Evolutionary conservation across 1,139 yeast genomes (phyloP).

Genomic region (Chernovozyma sophiae-reginae): DNA sequence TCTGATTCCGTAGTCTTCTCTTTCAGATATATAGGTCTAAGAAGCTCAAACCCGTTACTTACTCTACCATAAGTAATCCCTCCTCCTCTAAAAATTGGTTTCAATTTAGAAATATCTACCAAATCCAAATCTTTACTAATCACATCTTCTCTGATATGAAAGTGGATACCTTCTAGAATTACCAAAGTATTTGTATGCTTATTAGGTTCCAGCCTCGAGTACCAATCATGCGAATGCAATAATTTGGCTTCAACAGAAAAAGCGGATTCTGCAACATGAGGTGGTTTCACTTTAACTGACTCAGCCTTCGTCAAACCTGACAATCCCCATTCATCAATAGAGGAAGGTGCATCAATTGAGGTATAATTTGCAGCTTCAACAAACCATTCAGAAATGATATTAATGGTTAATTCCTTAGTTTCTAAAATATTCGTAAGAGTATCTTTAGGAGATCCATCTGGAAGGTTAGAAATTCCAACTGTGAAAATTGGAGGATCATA

Average conservation of each 20-base stretch:
- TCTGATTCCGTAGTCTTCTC: too few species aligned
- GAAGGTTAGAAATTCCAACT: slow-evolving; percentile 43
- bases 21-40: slow-evolving; percentile 37
- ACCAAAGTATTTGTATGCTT: slow-evolving; percentile 36
- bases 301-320: slow-evolving; percentile 49
- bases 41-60: slow-evolving; percentile 37
- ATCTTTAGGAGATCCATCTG: slow-evolving; percentile 39
- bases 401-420: slow-evolving; percentile 54
- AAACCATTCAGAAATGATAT: slow-evolving; percentile 60
- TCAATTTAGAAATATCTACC: slow-evolving; percentile 46
- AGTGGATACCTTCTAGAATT: slow-evolving; percentile 52
- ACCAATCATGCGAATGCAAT: slow-evolving; percentile 41
- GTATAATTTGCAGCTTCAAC: slow-evolving; percentile 58
- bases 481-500: slow-evolving; percentile 59
- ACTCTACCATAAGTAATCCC: slow-evolving; percentile 49
- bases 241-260: slow-evolving; percentile 57
- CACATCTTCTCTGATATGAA: slow-evolving; percentile 56
- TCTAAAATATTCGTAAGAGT: slow-evolving; percentile 46
- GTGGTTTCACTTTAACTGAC: slow-evolving; percentile 46
- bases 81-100: slow-evolving; percentile 55
- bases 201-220: slow-evolving; percentile 33
- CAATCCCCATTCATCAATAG: slow-evolving; percentile 52
- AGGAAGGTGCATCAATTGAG: slow-evolving; percentile 45
- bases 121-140: slow-evolving; percentile 34
- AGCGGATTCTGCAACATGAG: slow-evolving; percentile 59